Evolutionary conservation across 2,329 filamentous ascomycete species (phyloP), one percentile per base, ranked within the genome.

Genomic region (Microsporum canis): DNA sequence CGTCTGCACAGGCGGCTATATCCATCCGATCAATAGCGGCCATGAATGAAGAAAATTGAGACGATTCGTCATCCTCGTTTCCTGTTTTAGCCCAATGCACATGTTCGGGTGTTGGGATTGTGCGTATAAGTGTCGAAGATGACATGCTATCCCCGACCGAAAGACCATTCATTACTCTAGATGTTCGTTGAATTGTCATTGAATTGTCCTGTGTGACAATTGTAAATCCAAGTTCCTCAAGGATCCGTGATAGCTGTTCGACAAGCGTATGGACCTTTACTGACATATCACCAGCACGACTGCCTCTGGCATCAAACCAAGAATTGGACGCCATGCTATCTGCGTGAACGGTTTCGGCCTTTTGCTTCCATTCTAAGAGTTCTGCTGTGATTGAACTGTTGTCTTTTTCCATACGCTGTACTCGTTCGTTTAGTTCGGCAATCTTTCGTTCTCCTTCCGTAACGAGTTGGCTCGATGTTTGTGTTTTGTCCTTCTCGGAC

Each of bases 161-260:
- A 7, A 70, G 71, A 6, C 70, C 70, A 64, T 63, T 62, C 57
- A 72, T 76, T 59, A 83, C 77, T 67, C 81, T 85, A 0, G 82
- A 84, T 1, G 81, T 80, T 61, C 90, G 88, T 69, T 90, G 88
- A 57, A 96, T 85, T 1, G 82, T 75, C 82, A 95, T 89, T 12
- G 80, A 80, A 27, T 84, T 83, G 45, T 87, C 85, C 64, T 90
- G 85, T 38, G 89, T 85, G 1, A 84, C 84, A 14, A 97, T 82
- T 0, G 87, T 85, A 70, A 94, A 96, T 10, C 92, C 92, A 3
- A 97, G 80, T 34, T 90, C 84, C 70, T 97, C 91, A 0, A 99
- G 79, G 56, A 99, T 83, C 58, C 87, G 85, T 62, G 84, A 83
- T n/a, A 96, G 79, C 29, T 89, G 86, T 66, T 95, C 88, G 64